Percentiles rank a stretch among this genome's conserved stretches.
Conservation (phyloP, 352 stramenopile species). For the Phytophthora syringae region DNA sequence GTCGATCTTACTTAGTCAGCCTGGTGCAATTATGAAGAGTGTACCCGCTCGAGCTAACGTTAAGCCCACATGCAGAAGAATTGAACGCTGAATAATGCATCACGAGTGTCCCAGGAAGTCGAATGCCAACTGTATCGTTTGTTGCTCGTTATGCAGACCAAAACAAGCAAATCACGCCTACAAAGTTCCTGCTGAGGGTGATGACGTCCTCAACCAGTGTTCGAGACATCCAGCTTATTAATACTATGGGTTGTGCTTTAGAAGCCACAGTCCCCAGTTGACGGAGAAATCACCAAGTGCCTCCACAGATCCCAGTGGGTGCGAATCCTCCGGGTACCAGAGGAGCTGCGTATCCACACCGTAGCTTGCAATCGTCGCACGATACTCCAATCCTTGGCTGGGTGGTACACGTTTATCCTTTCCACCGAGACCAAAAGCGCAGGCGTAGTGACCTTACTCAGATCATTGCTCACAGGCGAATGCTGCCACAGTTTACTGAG, state of each 20-base stretch:
- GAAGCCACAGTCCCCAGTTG: slow-evolving; percentile 79
- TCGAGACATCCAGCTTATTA: too few species aligned
- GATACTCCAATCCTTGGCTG: slow-evolving; percentile 94
- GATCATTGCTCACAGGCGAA: slow-evolving; percentile 85
- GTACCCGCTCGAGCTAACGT: too few species aligned
- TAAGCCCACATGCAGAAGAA: too few species aligned
- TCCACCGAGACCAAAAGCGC: slow-evolving; percentile 92
- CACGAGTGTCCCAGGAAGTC: too few species aligned
- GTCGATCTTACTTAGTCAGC: too few species aligned
- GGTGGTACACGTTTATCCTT: slow-evolving; percentile 92
- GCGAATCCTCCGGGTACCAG: slow-evolving; percentile 81
- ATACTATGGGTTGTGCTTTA: slow-evolving; percentile 60
- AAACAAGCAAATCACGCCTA: too few species aligned
- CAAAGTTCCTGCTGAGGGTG: too few species aligned
- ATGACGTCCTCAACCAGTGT: too few species aligned
- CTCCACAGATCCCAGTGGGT: slow-evolving; percentile 72
- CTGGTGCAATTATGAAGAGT: too few species aligned
- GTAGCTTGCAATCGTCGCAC: slow-evolving; percentile 79
- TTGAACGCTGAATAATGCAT: too few species aligned
- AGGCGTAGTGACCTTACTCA: slow-evolving; percentile 89
- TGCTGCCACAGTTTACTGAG: slow-evolving; percentile 89
- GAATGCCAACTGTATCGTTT: too few species aligned
- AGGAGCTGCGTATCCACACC: slow-evolving; percentile 61
- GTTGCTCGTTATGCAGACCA: too few species aligned
- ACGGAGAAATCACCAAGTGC: slow-evolving; percentile 75